phyloP scores from a whole-genome alignment of 1,284 basidiomycete species.

The Pascua sp. region DNA sequence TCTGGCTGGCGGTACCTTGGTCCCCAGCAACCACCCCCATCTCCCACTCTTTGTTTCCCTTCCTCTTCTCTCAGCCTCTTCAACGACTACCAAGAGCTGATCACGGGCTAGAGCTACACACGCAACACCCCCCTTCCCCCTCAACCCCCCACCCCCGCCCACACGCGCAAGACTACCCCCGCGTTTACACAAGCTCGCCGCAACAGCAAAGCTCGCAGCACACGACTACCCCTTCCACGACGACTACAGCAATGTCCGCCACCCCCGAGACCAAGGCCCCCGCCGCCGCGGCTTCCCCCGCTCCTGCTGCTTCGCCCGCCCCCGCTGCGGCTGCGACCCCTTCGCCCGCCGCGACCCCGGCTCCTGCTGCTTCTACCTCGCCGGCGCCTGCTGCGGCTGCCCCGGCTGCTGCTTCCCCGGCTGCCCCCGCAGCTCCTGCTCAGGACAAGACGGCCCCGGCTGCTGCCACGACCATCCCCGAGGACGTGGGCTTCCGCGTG shows the following conservation, averaged over 20 bases:
- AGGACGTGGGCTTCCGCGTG: constrained; percentile 27
- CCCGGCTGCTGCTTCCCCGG: background rate
- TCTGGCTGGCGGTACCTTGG: background rate
- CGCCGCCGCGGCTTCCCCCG: background rate
- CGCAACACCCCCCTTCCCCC: constrained; percentile 5
- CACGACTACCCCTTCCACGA: constrained; percentile 7
- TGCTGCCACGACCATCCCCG: constrained; percentile 6
- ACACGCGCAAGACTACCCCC: constrained; percentile 10
- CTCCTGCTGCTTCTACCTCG: constrained; percentile 19
- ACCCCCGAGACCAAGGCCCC: constrained; percentile 7
- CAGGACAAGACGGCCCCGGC: background rate
- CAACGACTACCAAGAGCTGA: constrained; percentile 20
- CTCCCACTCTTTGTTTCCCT: constrained; percentile 7
- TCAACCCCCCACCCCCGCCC: constrained; percentile 6
- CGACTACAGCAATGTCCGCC: constrained; percentile 20
- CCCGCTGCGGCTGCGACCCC: background rate
- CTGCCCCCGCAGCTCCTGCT: constrained; percentile 6
- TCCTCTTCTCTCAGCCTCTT: constrained; percentile 25
- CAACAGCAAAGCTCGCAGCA: constrained; percentile 3
- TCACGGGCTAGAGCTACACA: constrained; percentile 8
- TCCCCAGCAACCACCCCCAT: too few relatives aligned
- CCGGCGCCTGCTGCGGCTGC: constrained; percentile 7
- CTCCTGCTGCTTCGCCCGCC: constrained; percentile 4
- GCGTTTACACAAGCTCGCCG: constrained; percentile 1
- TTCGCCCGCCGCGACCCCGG: constrained; percentile 1